These are phyloP conservation scores for Pythium dissimile DNA, from an alignment of 352 stramenopile genomes.

Conservation along the genomic window DNA sequence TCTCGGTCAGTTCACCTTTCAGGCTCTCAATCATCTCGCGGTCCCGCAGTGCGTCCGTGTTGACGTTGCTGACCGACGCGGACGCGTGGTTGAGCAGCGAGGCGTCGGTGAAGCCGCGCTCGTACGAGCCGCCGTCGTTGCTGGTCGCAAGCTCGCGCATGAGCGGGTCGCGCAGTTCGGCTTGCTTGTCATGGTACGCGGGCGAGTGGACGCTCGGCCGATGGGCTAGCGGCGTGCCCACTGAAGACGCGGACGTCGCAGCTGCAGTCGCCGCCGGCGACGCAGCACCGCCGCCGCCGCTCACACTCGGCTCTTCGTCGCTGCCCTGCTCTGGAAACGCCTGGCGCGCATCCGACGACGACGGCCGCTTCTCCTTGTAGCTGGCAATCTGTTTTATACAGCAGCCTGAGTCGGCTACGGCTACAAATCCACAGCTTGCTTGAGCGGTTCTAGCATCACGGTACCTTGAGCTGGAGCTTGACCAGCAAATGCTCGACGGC, in stretches of 20 bases:
- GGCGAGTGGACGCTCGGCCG: constrained; percentile 15
- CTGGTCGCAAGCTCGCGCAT: constrained; percentile 31
- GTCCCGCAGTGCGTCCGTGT: not conserved
- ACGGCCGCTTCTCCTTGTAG: constrained; percentile 58
- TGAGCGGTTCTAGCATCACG: not conserved
- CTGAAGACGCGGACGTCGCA: not conserved
- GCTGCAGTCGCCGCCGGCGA: constrained; percentile 11
- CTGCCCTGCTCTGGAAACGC: constrained; percentile 28
- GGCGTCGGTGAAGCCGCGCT: constrained; percentile 3
- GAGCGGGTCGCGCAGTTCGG: constrained; percentile 34
- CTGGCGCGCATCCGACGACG: constrained; percentile 20
- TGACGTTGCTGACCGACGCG: not conserved
- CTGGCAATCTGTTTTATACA: constrained; percentile 88
- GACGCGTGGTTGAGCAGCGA: constrained; percentile 18
- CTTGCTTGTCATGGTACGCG: constrained; percentile 28
- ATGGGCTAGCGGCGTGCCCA: not conserved
- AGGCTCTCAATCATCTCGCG: constrained; percentile 25
- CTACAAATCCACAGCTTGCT: constrained; percentile 12
- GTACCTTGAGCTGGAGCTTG: constrained; percentile 88
- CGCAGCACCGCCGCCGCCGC: constrained; percentile 4
- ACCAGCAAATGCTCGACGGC: constrained; percentile 91
- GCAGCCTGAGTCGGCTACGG: too few species aligned
- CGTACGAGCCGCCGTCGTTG: constrained; percentile 15
- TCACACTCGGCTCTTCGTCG: constrained; percentile 24
- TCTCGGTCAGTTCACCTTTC: constrained; percentile 51